These are phyloP conservation scores for Aspergillus sclerotiicarbonarius DNA, from an alignment of 495 filamentous ascomycete genomes.

Conservation along the genomic window DNA sequence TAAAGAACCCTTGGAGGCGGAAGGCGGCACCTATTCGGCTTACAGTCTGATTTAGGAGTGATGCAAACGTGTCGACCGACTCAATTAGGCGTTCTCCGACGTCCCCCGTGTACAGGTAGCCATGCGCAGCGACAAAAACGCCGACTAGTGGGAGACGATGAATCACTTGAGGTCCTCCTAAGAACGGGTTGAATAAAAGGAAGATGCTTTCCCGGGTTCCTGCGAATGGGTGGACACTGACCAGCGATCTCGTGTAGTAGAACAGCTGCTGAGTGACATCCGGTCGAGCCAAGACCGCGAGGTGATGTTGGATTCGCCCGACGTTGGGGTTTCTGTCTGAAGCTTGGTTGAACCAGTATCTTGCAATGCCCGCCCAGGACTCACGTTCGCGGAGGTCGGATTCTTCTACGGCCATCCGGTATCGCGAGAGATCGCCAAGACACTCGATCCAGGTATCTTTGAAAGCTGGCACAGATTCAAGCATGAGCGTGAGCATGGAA, in stretches of 20 bases:
- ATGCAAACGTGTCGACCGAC: constrained; percentile 48
- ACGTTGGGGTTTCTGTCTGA: constrained; percentile 66
- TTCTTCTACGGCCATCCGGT: constrained; percentile 78
- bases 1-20: constrained; percentile 60
- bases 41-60: constrained; percentile 58
- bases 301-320: constrained; percentile 79
- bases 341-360: constrained; percentile 79
- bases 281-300: constrained; percentile 76
- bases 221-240: constrained; percentile 50
- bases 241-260: constrained; percentile 60
- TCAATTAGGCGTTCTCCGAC: constrained; percentile 45
- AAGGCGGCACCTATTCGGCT: constrained; percentile 55
- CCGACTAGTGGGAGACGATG: constrained; percentile 38
- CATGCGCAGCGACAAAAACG: constrained; percentile 63
- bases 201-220: constrained; percentile 67
- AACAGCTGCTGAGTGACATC: constrained; percentile 73
- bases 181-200: constrained; percentile 68
- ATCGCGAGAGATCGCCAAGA: constrained; percentile 72
- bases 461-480: constrained; percentile 73
- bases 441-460: constrained; percentile 91
- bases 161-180: constrained; percentile 31
- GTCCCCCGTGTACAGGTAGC: constrained; percentile 60
- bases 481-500: constrained; percentile 73
- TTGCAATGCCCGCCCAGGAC: constrained; percentile 71
- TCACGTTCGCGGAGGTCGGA: constrained; percentile 69